A percentile compares a stretch with the other conserved stretches of the same genome.
phyloP scores from a whole-genome alignment of 83 land plant species.

The Larix sibirica region DNA sequence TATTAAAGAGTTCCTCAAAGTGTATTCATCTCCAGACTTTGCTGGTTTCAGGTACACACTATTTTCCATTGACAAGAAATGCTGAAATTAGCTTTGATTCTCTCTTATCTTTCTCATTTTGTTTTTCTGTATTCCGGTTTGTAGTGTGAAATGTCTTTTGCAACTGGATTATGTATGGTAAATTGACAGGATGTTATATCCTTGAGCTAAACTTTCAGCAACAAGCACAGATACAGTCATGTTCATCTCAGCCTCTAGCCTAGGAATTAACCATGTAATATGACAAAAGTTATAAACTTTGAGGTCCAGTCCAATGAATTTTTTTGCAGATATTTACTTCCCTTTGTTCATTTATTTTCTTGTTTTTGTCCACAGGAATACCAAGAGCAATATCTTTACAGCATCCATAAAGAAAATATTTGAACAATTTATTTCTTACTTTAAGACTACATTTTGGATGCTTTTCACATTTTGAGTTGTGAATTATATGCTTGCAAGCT shows the following conservation, averaged over 20 bases:
- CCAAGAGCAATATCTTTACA: background rate
- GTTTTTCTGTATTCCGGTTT: background rate
- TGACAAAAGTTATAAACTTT: background rate
- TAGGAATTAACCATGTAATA: background rate
- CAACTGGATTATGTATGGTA: background rate
- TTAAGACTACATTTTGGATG: background rate
- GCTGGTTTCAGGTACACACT: slow-evolving; percentile 88
- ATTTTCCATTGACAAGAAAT: background rate
- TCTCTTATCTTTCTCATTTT: background rate
- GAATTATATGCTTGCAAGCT: background rate
- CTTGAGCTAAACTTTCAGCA: background rate
- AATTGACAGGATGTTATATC: slow-evolving; percentile 1
- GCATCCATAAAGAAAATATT: background rate
- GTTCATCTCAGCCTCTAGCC: background rate
- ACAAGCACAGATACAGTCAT: background rate
- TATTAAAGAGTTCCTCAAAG: slow-evolving; percentile 56
- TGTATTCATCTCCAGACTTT: slow-evolving; percentile 75
- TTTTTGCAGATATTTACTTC: background rate
- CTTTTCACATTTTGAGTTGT: background rate
- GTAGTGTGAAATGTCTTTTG: background rate
- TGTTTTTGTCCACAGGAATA: background rate
- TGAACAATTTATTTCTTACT: background rate
- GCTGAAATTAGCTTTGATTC: background rate
- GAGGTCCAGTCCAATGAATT: background rate
- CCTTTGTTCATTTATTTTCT: background rate